A percentile compares a stretch with the other conserved stretches of the same genome.
Conservation (phyloP, 106 monocot genomes). For the Apostasia ramifera region DNA sequence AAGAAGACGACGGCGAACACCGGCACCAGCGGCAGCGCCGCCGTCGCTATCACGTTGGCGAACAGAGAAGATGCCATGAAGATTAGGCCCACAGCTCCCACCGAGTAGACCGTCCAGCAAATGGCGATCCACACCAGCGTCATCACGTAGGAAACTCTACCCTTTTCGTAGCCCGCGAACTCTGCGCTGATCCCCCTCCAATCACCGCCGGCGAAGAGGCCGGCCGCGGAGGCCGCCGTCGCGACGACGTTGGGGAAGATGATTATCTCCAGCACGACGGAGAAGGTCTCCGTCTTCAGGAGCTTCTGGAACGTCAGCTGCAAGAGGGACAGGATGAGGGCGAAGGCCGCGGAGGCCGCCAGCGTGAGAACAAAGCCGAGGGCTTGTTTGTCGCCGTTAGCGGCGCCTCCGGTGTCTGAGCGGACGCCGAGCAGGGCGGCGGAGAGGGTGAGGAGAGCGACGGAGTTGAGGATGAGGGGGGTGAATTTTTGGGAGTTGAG, state of each 20-base stretch:
- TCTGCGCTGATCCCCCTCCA: slow-evolving; percentile 19
- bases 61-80: slow-evolving; percentile 36
- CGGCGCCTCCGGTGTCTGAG: neutral
- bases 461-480: slow-evolving; percentile 25
- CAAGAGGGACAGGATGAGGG: slow-evolving; percentile 21
- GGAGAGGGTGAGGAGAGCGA: slow-evolving; percentile 32
- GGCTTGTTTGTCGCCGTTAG: slow-evolving; percentile 8
- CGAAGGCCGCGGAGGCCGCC: slow-evolving; percentile 19
- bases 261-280: slow-evolving; percentile 20
- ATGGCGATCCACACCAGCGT: slow-evolving; percentile 24
- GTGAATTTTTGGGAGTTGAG: slow-evolving; percentile 35
- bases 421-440: slow-evolving; percentile 26
- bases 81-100: slow-evolving; percentile 21
- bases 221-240: slow-evolving; percentile 6
- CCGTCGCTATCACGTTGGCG: slow-evolving; percentile 27
- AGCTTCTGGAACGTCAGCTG: slow-evolving; percentile 31
- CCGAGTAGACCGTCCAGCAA: slow-evolving; percentile 23
- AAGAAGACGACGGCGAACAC: slow-evolving; percentile 29
- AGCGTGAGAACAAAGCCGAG: slow-evolving; percentile 22
- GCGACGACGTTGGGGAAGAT: slow-evolving; percentile 10
- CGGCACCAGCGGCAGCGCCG: slow-evolving; percentile 20
- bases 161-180: slow-evolving; percentile 14
- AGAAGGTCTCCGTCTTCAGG: slow-evolving; percentile 20
- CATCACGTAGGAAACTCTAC: slow-evolving; percentile 25
- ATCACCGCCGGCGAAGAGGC: slow-evolving; percentile 29